Evolutionary conservation across 148 eudicot species (phyloP), one percentile per base, ranked within the genome.

Genomic region (Fagopyrum homotropicum): DNA sequence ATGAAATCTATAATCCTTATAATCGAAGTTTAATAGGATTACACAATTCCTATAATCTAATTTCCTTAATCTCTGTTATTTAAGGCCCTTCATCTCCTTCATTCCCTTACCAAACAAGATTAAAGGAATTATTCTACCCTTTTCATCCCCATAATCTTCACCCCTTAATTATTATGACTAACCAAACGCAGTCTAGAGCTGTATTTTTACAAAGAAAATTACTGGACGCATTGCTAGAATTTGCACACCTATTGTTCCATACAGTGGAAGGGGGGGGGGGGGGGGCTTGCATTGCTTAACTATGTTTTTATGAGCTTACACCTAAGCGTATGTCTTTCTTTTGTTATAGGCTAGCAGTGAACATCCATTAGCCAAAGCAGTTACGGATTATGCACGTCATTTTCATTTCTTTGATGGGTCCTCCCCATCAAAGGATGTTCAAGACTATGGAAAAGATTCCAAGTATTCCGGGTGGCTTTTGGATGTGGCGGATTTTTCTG

Each of bases 301-400:
- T 9, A 19, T 51, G 55, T 10, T 11, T 46, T 51, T 71, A 2
- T 71, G 12, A 29, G 73, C 45, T 40, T 45, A 12, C 45, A 45
- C 59, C 72, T 52, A 49, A 49, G 7, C 17, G 4, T 61, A 26
- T 29, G 16, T 64, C 6, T 61, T 48, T 49, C 29, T 50, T 47
- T 12, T 76, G 47, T 81, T 57, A 46, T 81, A 90, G 98, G 96
- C 96, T 80, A 88, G 96, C 83, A 95, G 98, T 75, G 98, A 95
- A 81, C 98, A 95, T 82, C 98, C 97, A 55, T 77, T 95, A 88
- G 96, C 86, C 44, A 95, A 89, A 80, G 97, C 98, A 45, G 81
- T 95, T 73, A 75, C 92, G 76, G 98, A 95, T 77, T 95, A 95
- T 77, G 97, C 97, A 35, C 91, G 89, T 54, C 98, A 95, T 80